Conservation (phyloP, 768 basidiomycete genomes). For the Cyathus striatus region DNA sequence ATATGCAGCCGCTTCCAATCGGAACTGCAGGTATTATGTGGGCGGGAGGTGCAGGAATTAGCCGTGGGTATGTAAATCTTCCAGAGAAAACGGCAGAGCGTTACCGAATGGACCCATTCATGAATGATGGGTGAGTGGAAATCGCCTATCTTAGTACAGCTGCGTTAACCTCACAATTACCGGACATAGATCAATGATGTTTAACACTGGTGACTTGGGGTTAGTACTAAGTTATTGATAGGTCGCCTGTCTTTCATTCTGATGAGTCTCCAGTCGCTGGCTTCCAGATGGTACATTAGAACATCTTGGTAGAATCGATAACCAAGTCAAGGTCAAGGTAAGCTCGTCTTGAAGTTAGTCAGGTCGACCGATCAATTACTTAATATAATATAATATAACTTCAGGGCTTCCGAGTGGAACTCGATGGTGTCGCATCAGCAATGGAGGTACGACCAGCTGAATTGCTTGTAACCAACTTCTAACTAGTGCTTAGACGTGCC, state of each 20-base stretch:
- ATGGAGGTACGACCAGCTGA: slow-evolving; percentile 39
- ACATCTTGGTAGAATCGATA: slow-evolving; percentile 55
- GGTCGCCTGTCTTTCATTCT: slow-evolving; percentile 2
- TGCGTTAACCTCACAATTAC: neutral
- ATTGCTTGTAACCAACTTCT: neutral
- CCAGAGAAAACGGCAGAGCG: slow-evolving; percentile 50
- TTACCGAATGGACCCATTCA: slow-evolving; percentile 46
- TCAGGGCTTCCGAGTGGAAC: slow-evolving; percentile 59
- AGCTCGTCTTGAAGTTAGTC: no score
- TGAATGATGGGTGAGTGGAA: slow-evolving; percentile 39
- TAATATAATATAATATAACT: slow-evolving; percentile 1
- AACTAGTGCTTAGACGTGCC: slow-evolving; percentile 25
- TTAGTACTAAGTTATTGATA: slow-evolving; percentile 9
- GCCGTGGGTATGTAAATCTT: slow-evolving; percentile 50
- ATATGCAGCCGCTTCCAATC: slow-evolving; percentile 28
- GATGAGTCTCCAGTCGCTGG: slow-evolving; percentile 34
- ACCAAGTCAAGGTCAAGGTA: slow-evolving; percentile 62
- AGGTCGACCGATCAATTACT: neutral
- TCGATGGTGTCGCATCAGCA: slow-evolving; percentile 56
- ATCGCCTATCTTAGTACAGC: neutral
- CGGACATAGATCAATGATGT: slow-evolving; percentile 39
- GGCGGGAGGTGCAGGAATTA: slow-evolving; percentile 59
- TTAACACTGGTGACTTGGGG: slow-evolving; percentile 60
- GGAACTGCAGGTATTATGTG: slow-evolving; percentile 46
- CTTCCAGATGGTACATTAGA: slow-evolving; percentile 46